These are phyloP conservation scores for Fusarium longipes DNA, from an alignment of 2,329 filamentous ascomycete species.

Conservation along the genomic window DNA sequence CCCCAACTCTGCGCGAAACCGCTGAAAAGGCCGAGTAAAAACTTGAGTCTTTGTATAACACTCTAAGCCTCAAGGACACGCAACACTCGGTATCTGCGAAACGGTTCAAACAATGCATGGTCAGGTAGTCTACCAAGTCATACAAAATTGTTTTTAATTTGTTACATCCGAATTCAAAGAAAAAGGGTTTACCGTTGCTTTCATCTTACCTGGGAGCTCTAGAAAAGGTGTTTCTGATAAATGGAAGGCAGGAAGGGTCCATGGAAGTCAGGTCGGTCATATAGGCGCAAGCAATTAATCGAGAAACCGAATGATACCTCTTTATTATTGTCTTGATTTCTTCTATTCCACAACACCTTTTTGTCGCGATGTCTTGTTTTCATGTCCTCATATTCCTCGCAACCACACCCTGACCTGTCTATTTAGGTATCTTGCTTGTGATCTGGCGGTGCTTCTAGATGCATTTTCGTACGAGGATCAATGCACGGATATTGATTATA, in stretches of 20 bases:
- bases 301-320: neutral
- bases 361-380: conserved; percentile 20
- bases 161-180: neutral
- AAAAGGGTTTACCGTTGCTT: neutral
- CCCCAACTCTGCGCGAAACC: conserved; percentile 61
- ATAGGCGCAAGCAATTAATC: neutral
- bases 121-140: neutral
- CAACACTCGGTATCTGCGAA: conserved; percentile 13
- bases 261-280: neutral
- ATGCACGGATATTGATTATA: neutral
- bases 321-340: conserved; percentile 10
- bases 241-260: neutral
- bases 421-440: neutral
- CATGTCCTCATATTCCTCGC: conserved; percentile 20
- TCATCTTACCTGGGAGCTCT: neutral
- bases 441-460: neutral
- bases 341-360: neutral
- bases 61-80: conserved; percentile 1
- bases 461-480: neutral
- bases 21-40: conserved; percentile 61
- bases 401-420: conserved; percentile 20
- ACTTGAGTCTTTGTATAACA: neutral
- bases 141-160: neutral
- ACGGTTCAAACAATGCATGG: neutral
- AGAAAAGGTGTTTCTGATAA: neutral